A percentile compares a stretch with the other conserved stretches of the same genome.
Evolutionary conservation across 305 asterid species (phyloP).

Genomic region (Galium porrigens): DNA sequence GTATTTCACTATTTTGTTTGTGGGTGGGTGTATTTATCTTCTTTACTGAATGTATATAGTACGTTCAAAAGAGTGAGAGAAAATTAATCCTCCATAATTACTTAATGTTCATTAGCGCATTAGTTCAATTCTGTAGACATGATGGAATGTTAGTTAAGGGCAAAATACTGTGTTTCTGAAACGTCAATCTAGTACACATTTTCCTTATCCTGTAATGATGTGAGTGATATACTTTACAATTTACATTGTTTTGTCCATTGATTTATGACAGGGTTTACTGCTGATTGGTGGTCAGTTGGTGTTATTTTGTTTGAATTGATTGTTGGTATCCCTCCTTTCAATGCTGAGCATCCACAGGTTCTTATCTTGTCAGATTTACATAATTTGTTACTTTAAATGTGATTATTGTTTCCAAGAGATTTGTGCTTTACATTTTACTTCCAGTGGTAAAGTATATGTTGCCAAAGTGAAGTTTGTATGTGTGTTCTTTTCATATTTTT

Average conservation of each 20-base stretch:
- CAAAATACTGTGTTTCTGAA: background rate
- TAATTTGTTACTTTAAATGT: background rate
- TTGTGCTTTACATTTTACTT: background rate
- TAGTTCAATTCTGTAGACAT: background rate
- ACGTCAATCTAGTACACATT: constrained; percentile 6
- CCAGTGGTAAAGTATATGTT: background rate
- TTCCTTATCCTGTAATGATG: constrained; percentile 1
- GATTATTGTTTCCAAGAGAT: background rate
- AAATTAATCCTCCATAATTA: background rate
- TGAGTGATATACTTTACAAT: background rate
- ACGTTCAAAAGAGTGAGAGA: background rate
- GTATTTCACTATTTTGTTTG: background rate
- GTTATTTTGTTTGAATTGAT: constrained; percentile 89
- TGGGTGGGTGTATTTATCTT: background rate
- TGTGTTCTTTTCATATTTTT: background rate
- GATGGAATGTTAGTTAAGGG: background rate
- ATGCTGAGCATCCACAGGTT: constrained; percentile 99
- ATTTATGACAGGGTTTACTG: constrained; percentile 62
- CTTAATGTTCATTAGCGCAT: background rate
- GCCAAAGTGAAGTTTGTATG: too few relatives aligned
- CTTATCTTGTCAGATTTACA: constrained; percentile 13
- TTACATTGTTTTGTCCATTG: constrained; percentile 3
- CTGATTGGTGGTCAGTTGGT: constrained; percentile 99
- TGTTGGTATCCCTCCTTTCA: constrained; percentile 98
- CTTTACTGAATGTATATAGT: background rate